phyloP scores from a whole-genome alignment of 257 asterid genomes.

The Orobanche coerulescens region DNA sequence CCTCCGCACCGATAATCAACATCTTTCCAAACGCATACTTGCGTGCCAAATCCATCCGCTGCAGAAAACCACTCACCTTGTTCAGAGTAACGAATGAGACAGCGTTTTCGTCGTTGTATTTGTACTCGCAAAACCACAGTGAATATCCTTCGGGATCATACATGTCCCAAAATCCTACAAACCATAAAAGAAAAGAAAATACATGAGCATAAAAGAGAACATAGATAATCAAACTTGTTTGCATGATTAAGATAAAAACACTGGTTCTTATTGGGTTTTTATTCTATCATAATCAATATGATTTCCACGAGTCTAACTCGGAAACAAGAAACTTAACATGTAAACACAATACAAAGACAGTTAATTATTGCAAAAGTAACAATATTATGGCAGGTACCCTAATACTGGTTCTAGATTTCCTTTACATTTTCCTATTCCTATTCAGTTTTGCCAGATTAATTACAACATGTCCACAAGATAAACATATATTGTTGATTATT shows the following conservation, averaged over 20 bases:
- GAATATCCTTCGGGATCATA: constrained; percentile 96
- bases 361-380: too few species aligned
- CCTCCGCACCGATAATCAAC: constrained; percentile 68
- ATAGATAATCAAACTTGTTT: not conserved
- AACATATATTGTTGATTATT: too few species aligned
- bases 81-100: constrained; percentile 86
- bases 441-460: too few species aligned
- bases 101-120: constrained; percentile 80
- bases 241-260: not conserved
- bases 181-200: not conserved
- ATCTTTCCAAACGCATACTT: constrained; percentile 95
- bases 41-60: constrained; percentile 89
- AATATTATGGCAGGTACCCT: too few species aligned
- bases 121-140: constrained; percentile 93
- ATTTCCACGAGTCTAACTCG: too few species aligned
- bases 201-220: not conserved
- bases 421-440: too few species aligned
- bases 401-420: too few species aligned
- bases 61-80: constrained; percentile 90
- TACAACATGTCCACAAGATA: too few species aligned
- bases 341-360: too few species aligned
- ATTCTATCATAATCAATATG: too few species aligned
- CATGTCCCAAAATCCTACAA: constrained; percentile 96
- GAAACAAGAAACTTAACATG: too few species aligned
- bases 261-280: too few species aligned